Evolutionary conservation across 1,139 yeast genomes (phyloP).

Genomic region (Kluyveromyces sp.): DNA sequence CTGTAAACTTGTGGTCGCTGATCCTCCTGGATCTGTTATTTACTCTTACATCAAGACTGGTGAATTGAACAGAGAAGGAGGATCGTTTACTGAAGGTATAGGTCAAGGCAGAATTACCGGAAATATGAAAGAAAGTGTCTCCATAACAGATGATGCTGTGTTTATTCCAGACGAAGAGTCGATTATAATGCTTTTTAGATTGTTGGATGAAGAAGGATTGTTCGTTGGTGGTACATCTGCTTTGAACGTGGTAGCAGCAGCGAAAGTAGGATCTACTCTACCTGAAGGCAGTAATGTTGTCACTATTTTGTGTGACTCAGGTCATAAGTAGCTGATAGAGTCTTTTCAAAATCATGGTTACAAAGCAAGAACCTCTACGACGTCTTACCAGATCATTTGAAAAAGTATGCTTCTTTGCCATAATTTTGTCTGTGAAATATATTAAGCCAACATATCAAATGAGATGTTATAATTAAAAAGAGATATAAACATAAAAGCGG

Average conservation of each 20-base stretch:
- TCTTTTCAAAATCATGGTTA: slow-evolving; percentile 74
- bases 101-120: slow-evolving; percentile 92
- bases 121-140: no score
- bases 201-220: slow-evolving; percentile 83
- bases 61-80: slow-evolving; percentile 63
- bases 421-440: slow-evolving; percentile 8
- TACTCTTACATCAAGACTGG: slow-evolving; percentile 67
- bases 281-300: slow-evolving; percentile 81
- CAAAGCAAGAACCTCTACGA: slow-evolving; percentile 58
- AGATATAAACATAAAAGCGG: no score
- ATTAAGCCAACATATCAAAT: no score
- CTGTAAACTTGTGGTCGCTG: slow-evolving; percentile 66
- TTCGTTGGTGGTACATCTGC: slow-evolving; percentile 88
- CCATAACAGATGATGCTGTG: no score
- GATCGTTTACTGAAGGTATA: slow-evolving; percentile 89
- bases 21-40: slow-evolving; percentile 87
- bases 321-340: slow-evolving; percentile 80
- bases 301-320: slow-evolving; percentile 79
- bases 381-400: slow-evolving; percentile 61
- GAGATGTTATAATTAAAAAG: no score
- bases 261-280: slow-evolving; percentile 58
- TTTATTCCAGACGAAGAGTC: slow-evolving; percentile 64
- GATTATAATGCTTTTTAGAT: slow-evolving; percentile 72
- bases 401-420: slow-evolving; percentile 50
- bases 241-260: slow-evolving; percentile 76